A percentile compares a stretch with the other conserved stretches of the same genome.
Conservation (phyloP, 164 flowering plant species). For the Aristolochia contorta region DNA sequence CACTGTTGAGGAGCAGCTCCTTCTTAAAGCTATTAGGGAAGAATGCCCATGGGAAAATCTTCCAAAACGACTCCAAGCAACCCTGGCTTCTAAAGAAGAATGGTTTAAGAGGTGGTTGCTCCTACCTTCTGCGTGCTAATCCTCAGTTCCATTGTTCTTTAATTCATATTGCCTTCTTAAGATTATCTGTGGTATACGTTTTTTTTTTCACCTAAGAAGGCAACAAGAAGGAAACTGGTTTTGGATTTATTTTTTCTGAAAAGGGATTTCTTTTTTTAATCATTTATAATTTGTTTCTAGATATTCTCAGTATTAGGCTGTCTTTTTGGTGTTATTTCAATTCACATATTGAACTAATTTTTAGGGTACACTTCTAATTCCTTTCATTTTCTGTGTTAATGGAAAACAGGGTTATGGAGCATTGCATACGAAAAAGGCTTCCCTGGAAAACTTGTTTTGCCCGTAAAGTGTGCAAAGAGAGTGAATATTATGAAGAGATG, state of each 20-base stretch:
- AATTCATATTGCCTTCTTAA: background rate
- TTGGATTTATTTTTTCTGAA: no score
- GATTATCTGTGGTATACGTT: no score
- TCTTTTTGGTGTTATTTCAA: no score
- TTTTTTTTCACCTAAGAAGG: no score
- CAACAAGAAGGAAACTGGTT: no score
- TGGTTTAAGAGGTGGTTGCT: slow-evolving; percentile 76
- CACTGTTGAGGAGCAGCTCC: slow-evolving; percentile 86
- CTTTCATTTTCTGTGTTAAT: background rate
- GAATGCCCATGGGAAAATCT: slow-evolving; percentile 92
- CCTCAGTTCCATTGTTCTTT: background rate
- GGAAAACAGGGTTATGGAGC: slow-evolving; percentile 64
- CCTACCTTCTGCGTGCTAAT: background rate
- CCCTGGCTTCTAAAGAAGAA: slow-evolving; percentile 76
- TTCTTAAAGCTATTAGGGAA: slow-evolving; percentile 80
- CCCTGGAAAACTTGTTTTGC: slow-evolving; percentile 89
- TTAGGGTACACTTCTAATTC: background rate
- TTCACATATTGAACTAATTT: no score
- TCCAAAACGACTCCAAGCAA: slow-evolving; percentile 86
- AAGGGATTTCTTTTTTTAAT: no score
- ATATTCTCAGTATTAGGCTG: no score
- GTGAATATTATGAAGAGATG: slow-evolving; percentile 96
- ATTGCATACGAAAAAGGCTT: slow-evolving; percentile 84
- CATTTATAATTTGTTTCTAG: no score
- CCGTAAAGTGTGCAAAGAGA: slow-evolving; percentile 85